Base-by-base conservation (phyloP, 352 stramenopile species). In the Peronospora destructor region DNA sequence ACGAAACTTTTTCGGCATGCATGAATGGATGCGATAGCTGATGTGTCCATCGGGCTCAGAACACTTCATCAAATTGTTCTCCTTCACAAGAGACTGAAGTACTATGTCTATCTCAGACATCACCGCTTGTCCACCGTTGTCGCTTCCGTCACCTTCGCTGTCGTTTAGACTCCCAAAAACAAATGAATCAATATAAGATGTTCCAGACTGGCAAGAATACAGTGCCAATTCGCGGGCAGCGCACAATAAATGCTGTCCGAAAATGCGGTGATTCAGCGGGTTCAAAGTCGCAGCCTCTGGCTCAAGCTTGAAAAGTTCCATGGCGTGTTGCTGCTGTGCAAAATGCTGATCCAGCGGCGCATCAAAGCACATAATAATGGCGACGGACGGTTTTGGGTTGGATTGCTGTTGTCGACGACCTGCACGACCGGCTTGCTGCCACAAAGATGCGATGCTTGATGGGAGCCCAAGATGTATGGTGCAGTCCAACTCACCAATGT, bases 381-480 rank as follows among this genome's bases (percentile, higher is more conserved):
- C 78, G 7, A 97, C 73, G 7, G 90, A 98, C 44, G 80, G 65
- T 23, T 80, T 73, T 37, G 53, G 71, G 28, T 75, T 64, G 16
- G 83, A 77, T 41, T 81, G 61, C 16, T 55, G 70, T 29, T 81
- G 64, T 30, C 85, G 83, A 11, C 96, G 76, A 9, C 96, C 96
- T 23, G 96, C 94, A 39, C 96, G 81, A 9, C 96, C 96, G 13
- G 95, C 87, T 70, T 99, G 96, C 61, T 99, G 96, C 79, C 96
- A 95, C 44, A 99, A 66, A 23, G 89, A 98, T 13, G 86, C 82
- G 28, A 96, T 76, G 8, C 76, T 97, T 2, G 83, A 84, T 9
- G 95, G 95, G 41, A 97, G 95, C 2, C 96, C 96, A 40, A 98
- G 78, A 59, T 98, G 95, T 44, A 99, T 76, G 4, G 96, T 98